Percentiles rank a stretch among this genome's conserved stretches.
Conservation (phyloP, 768 basidiomycete species). For the Tricholomella constricta region DNA sequence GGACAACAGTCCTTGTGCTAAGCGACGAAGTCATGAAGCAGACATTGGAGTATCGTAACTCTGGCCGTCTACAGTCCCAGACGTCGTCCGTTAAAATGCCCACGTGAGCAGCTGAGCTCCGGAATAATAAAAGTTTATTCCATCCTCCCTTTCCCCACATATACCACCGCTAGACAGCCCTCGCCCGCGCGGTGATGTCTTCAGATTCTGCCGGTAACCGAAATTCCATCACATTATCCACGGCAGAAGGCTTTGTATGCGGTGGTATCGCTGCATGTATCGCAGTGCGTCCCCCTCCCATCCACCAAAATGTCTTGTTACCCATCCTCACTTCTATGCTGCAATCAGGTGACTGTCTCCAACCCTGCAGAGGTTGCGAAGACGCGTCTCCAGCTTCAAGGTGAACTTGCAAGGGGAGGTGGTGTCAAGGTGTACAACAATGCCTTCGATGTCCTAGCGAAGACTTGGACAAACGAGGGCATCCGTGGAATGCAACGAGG, state of each 20-base stretch:
- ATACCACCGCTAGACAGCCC: not conserved
- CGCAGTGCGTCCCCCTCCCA: conserved; percentile 58
- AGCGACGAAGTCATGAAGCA: conserved; percentile 38
- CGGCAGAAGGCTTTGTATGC: conserved; percentile 80
- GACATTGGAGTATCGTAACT: conserved; percentile 4
- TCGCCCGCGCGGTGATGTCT: conserved; percentile 10
- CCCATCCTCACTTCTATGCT: conserved; percentile 10
- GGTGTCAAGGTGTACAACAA: conserved; percentile 82
- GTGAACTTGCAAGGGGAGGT: conserved; percentile 82
- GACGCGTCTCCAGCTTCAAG: conserved; percentile 94
- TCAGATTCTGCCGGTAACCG: conserved; percentile 5
- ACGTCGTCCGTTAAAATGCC: not conserved
- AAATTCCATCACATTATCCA: conserved; percentile 49
- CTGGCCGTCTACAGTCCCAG: not conserved
- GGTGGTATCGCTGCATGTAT: conserved; percentile 92
- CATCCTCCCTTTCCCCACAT: not conserved
- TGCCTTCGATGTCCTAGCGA: conserved; percentile 81
- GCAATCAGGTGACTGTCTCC: conserved; percentile 69
- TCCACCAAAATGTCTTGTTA: not conserved
- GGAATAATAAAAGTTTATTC: not conserved
- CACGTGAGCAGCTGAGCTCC: conserved; percentile 11
- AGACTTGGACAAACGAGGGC: conserved; percentile 91
- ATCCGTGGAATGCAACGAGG: conserved; percentile 92
- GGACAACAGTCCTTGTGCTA: conserved; percentile 53
- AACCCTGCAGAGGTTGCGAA: conserved; percentile 88